phyloP scores from a whole-genome alignment of 2,329 filamentous ascomycete genomes.

The Cercospora canescens region DNA sequence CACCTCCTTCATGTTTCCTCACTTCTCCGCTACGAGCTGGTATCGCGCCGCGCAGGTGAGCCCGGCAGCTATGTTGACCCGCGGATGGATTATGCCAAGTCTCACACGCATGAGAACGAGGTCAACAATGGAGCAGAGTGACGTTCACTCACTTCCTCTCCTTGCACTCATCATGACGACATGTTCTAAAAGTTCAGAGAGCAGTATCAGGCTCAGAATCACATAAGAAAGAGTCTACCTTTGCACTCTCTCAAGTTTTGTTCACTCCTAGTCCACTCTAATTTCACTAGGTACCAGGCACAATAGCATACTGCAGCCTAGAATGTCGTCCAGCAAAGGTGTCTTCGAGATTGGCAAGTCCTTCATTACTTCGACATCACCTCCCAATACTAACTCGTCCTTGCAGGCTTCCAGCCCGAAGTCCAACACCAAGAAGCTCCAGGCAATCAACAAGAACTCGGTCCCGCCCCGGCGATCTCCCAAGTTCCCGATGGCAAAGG shows the following conservation, averaged over 20 bases:
- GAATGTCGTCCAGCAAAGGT: slow-evolving; percentile 33
- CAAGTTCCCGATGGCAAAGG: slow-evolving; percentile 68
- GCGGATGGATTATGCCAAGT: background rate
- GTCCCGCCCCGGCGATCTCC: slow-evolving; percentile 61
- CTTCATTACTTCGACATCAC: background rate
- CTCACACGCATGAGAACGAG: background rate
- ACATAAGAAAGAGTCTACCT: background rate
- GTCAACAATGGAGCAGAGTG: slow-evolving; percentile 4
- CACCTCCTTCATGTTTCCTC: background rate
- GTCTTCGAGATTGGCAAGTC: slow-evolving; percentile 27
- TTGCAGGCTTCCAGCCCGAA: slow-evolving; percentile 22
- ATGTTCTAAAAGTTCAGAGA: background rate
- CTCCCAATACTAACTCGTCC: background rate
- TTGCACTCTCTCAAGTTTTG: background rate
- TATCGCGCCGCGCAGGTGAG: background rate
- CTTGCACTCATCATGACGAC: slow-evolving; percentile 10
- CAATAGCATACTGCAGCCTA: slow-evolving; percentile 3
- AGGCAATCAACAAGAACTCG: slow-evolving; percentile 57
- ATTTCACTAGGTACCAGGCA: background rate
- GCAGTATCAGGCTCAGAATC: background rate
- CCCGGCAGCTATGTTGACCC: background rate
- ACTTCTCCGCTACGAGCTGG: background rate
- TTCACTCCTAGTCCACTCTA: background rate
- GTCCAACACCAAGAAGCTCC: slow-evolving; percentile 55
- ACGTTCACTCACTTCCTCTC: slow-evolving; percentile 1